Evolutionary conservation across 1,284 basidiomycete species (phyloP), one percentile per base, ranked within the genome.

Genomic region (Cronartium quercuum): DNA sequence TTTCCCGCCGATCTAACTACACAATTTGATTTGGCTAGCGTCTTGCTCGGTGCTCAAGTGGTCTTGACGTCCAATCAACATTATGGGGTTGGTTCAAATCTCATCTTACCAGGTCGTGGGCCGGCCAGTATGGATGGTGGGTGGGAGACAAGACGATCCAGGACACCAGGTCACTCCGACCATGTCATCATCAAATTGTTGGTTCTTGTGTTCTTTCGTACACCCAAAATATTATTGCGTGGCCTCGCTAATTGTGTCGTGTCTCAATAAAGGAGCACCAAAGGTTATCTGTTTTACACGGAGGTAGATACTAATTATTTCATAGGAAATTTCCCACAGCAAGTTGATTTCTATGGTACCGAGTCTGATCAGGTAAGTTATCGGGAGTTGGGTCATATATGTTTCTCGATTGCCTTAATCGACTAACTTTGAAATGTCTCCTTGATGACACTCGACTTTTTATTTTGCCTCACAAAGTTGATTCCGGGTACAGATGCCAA

Each of bases 231-330:
- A n/a, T n/a, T n/a, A n/a, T n/a, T n/a, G n/a, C n/a, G n/a, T n/a
- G 29, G 38, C 9, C 38, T 51, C 29, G 62, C 15, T 55, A 47
- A 60, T 74, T n/a, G 18, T 40, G 12, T 3, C 18, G 55, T 35
- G 42, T 44, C 18, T 44, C 42, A 15, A 1, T 69, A n/a, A n/a
- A 69, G 67, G 35, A 57, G 51, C 29, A 57, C 51, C 10, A 35
- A 2, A 42, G 67, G 92, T 9, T 84, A 85, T 76, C 85, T 98
- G 18, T 86, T 89, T 68, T 86, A 89, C 76, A 87, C 89, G 38
- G 92, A 96, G 81, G 88, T 98, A 76, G 95, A 98, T 82, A 97
- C 95, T 0, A 89, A 90, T 2, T 91, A 95, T 84, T 98, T 97
- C 84, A 92, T 92, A 79, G 95, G 95, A 66, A 98, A 98, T 82